A percentile compares a stretch with the other conserved stretches of the same genome.
Evolutionary conservation across 202 grass and related monocot genomes (phyloP).

Genomic region (Carex sylvatica): DNA sequence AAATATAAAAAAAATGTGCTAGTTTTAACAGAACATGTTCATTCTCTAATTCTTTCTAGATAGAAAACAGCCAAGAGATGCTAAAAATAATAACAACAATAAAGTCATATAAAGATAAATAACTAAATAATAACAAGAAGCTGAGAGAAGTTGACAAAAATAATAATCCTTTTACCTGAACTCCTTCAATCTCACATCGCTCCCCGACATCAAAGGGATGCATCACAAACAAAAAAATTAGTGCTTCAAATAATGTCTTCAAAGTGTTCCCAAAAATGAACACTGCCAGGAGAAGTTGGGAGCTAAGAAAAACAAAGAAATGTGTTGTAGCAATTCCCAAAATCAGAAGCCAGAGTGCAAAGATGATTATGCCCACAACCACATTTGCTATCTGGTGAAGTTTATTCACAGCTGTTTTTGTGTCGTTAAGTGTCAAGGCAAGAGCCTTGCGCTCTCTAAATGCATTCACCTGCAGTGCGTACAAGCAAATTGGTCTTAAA

Average conservation of each 20-base stretch:
- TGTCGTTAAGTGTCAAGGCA: constrained; percentile 77
- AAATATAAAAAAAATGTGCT: neutral
- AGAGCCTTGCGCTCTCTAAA: constrained; percentile 81
- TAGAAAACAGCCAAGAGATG: neutral
- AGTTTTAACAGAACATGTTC: neutral
- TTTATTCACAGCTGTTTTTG: constrained; percentile 82
- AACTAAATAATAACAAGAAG: neutral
- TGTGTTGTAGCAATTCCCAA: constrained; percentile 67
- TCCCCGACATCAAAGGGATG: constrained; percentile 92
- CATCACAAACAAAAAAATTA: constrained; percentile 80
- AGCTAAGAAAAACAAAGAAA: constrained; percentile 78
- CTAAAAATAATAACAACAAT: neutral
- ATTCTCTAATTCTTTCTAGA: neutral
- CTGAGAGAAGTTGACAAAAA: neutral
- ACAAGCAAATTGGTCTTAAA: neutral
- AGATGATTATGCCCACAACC: constrained; percentile 50
- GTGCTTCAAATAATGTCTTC: constrained; percentile 82
- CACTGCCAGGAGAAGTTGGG: constrained; percentile 64
- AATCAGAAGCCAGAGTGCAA: constrained; percentile 66
- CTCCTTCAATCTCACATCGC: constrained; percentile 62
- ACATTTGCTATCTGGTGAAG: constrained; percentile 72
- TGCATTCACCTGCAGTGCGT: constrained; percentile 54
- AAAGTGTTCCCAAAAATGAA: constrained; percentile 90
- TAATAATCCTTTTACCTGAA: constrained; percentile 43
- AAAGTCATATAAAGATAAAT: no score